These are phyloP conservation scores for Phyllosticta citriasiana DNA, from an alignment of 2,329 filamentous ascomycete genomes.

Conservation along the genomic window DNA sequence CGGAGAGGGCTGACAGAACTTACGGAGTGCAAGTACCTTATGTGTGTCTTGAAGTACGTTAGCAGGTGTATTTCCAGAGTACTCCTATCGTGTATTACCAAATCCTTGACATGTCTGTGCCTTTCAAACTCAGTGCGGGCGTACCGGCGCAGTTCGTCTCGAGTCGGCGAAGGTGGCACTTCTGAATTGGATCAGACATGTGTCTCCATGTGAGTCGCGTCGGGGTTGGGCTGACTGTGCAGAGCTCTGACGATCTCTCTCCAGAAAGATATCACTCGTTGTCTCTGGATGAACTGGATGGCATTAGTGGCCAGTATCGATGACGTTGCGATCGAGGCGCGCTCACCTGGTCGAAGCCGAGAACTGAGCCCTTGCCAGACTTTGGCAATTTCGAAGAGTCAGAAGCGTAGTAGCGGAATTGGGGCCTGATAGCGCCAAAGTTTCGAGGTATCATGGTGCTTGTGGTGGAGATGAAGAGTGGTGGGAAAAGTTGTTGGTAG, in stretches of 20 bases:
- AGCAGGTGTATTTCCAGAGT: slow-evolving; percentile 9
- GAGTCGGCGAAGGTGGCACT: slow-evolving; percentile 25
- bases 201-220: not conserved
- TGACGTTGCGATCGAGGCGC: not conserved
- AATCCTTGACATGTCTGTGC: slow-evolving; percentile 35
- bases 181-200: slow-evolving; percentile 14
- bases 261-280: slow-evolving; percentile 38
- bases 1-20: slow-evolving; percentile 2
- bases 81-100: slow-evolving; percentile 27
- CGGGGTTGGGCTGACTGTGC: slow-evolving; percentile 17
- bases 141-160: slow-evolving; percentile 37
- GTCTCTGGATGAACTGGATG: slow-evolving; percentile 38
- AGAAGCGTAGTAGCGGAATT: not conserved
- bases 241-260: slow-evolving; percentile 36
- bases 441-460: not conserved
- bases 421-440: not conserved
- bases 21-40: slow-evolving; percentile 40
- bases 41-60: slow-evolving; percentile 27
- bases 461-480: not conserved
- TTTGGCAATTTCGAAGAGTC: slow-evolving; percentile 12
- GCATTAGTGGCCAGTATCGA: not conserved
- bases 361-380: slow-evolving; percentile 20
- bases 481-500: not conserved
- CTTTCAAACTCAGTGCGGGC: slow-evolving; percentile 41
- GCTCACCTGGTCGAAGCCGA: slow-evolving; percentile 27